A percentile compares a stretch with the other conserved stretches of the same genome.
Conservation (phyloP, 306 rosid species). For the Malus fusca region DNA sequence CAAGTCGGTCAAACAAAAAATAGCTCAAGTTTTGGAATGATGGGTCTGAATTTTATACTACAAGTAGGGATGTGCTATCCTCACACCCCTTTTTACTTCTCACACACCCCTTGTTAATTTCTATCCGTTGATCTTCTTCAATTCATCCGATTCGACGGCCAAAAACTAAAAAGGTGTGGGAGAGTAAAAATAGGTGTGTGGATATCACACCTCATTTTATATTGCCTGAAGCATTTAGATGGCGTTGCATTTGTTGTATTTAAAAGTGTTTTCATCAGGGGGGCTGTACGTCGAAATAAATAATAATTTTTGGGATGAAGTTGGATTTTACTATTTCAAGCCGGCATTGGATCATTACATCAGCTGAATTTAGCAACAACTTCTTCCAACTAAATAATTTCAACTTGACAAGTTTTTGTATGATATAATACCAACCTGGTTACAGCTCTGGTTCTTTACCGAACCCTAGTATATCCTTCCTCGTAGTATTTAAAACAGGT, state of each 20-base stretch:
- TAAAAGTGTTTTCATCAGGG: constrained; percentile 13
- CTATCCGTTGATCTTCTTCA: no score
- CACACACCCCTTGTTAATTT: no score
- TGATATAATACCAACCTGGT: neutral
- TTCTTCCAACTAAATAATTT: neutral
- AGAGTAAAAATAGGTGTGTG: no score
- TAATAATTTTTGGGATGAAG: neutral
- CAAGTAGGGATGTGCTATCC: no score
- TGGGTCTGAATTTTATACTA: neutral
- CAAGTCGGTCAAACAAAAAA: constrained; percentile 1
- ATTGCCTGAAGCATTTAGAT: neutral
- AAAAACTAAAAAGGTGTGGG: no score
- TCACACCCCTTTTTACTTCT: no score
- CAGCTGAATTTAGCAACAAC: constrained; percentile 14
- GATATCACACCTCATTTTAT: no score
- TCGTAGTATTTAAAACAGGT: no score
- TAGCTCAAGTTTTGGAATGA: constrained; percentile 1
- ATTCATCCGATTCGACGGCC: no score
- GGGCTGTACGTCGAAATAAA: constrained; percentile 7
- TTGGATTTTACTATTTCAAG: constrained; percentile 7
- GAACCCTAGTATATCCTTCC: neutral
- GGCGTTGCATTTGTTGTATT: neutral
- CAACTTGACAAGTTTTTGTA: neutral
- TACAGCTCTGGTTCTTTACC: neutral
- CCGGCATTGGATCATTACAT: constrained; percentile 20